Base-by-base conservation (phyloP, 768 basidiomycete genomes). In the Gelatoporia subvermispora region DNA sequence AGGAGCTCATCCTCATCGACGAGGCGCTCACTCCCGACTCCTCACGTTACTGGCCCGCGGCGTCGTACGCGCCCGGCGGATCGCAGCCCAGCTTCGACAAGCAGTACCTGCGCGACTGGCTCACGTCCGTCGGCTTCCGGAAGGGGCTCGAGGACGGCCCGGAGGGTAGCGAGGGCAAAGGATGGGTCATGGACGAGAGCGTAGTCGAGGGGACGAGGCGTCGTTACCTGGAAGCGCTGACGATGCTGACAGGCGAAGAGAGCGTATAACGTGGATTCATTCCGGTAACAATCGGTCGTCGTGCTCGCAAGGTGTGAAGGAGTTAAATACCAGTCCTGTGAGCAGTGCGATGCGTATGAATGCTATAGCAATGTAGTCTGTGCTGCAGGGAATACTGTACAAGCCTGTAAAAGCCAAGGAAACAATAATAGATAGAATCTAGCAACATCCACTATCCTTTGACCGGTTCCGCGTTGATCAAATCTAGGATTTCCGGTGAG, bases 21-120 rank as follows among this genome's bases (percentile, higher is more conserved):
- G 96, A 99, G 63, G 79, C 89, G n/a, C 78, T 99, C 45, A 98
- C 96, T 0, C 94, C 95, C 17, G 96, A 99, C 66, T 97, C 93
- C 11, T 96, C 93, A 16, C 80, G 95, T 25, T 99, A 97, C 72
- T 98, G 96, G 96, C 90, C 93, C 1, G 71, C 84, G 5, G 75
- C 72, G 4, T 76, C 72, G 2, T 97, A 96, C 68, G 67, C 69
- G 24, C 73, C 82, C 3, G 96, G 94, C 3, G 72, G 77, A 31
- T 61, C 82, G 0, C 95, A 96, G 67, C 80, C 85, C 17, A 92
- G 91, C 61, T 98, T 96, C 60, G 96, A 98, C 66, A 99, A 98
- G 69, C 96, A 99, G 68, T 97, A 88, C 60, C 70, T 98, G 48
- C 74, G 96, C 17, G 94, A 98, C 63, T 91, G 92, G 85, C 71